Conservation (phyloP, 2,329 filamentous ascomycete species). For the Epichloe elymi region DNA sequence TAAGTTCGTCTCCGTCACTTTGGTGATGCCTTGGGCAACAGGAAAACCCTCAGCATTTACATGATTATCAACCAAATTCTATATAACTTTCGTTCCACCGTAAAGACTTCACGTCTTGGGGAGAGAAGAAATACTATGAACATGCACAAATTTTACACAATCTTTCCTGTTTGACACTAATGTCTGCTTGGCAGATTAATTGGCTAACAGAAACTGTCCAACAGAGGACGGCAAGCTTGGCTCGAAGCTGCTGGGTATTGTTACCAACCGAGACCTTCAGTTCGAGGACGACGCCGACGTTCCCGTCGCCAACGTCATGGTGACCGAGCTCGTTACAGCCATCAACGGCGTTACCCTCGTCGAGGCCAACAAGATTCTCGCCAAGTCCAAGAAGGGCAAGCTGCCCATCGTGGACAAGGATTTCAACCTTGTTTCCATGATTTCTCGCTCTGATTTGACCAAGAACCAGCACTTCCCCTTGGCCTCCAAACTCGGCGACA, state of each 20-base stretch:
- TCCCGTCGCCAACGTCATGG: slow-evolving; percentile 83
- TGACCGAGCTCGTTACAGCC: slow-evolving; percentile 84
- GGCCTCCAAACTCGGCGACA: slow-evolving; percentile 89
- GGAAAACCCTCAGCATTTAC: slow-evolving; percentile 19
- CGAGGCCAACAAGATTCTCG: slow-evolving; percentile 87
- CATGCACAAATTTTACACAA: slow-evolving; percentile 8
- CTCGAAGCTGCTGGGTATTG: slow-evolving; percentile 92
- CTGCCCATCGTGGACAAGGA: slow-evolving; percentile 78
- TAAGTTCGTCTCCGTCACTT: slow-evolving; percentile 38
- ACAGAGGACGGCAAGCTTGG: slow-evolving; percentile 82
- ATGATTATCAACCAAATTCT: slow-evolving; percentile 66
- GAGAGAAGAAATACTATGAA: slow-evolving; percentile 36
- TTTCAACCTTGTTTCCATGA: slow-evolving; percentile 80
- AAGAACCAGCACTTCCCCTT: slow-evolving; percentile 98
- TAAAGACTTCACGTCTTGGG: slow-evolving; percentile 77
- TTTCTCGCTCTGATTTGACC: slow-evolving; percentile 89
- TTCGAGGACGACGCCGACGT: slow-evolving; percentile 68
- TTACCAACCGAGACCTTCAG: slow-evolving; percentile 95
- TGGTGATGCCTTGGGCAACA: not conserved
- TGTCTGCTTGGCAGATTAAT: not conserved
- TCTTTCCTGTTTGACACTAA: not conserved
- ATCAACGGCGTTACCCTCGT: slow-evolving; percentile 66
- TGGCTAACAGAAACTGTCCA: slow-evolving; percentile 6
- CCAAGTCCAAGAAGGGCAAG: slow-evolving; percentile 97
- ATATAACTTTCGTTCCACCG: slow-evolving; percentile 99